Evolutionary conservation across 1,284 basidiomycete genomes (phyloP).

Genomic region (Moesziomyces sp.): DNA sequence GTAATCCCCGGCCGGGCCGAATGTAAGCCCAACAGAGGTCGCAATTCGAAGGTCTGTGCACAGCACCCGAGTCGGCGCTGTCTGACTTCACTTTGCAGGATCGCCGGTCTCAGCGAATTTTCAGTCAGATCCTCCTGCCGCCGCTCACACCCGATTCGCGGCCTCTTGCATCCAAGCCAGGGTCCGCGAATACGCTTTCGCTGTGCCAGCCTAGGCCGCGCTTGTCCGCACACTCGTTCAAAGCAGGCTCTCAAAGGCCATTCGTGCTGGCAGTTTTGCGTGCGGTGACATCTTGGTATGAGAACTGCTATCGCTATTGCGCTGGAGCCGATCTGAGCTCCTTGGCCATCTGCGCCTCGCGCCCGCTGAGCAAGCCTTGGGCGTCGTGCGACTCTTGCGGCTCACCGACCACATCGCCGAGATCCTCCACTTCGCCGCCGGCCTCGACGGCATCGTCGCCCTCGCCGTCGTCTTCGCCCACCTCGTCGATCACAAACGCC

Average conservation of each 20-base stretch:
- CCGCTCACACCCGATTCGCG: no score
- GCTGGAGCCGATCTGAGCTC: slow-evolving; percentile 39
- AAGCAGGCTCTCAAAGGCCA: no score
- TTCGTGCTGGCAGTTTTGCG: no score
- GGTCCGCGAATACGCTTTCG: no score
- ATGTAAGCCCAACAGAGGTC: no score
- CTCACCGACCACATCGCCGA: slow-evolving; percentile 36
- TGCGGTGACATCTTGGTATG: background rate
- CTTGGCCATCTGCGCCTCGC: slow-evolving; percentile 46
- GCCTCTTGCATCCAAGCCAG: no score
- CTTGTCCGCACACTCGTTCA: no score
- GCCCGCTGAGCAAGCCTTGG: slow-evolving; percentile 40
- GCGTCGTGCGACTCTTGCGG: slow-evolving; percentile 18
- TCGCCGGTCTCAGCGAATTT: no score
- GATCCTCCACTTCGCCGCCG: slow-evolving; percentile 35
- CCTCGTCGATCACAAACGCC: slow-evolving; percentile 62
- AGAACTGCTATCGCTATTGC: slow-evolving; percentile 9
- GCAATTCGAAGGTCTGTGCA: slow-evolving; percentile 10
- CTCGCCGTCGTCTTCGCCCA: slow-evolving; percentile 39
- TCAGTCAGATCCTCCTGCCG: no score
- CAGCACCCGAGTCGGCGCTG: background rate
- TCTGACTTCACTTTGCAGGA: slow-evolving; percentile 18
- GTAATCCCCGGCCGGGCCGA: background rate
- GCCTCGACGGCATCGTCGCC: slow-evolving; percentile 38
- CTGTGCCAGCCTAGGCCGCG: no score